Conservation (phyloP, 371 early-diverging fungal genomes). For the Haplosporangium sp. region DNA sequence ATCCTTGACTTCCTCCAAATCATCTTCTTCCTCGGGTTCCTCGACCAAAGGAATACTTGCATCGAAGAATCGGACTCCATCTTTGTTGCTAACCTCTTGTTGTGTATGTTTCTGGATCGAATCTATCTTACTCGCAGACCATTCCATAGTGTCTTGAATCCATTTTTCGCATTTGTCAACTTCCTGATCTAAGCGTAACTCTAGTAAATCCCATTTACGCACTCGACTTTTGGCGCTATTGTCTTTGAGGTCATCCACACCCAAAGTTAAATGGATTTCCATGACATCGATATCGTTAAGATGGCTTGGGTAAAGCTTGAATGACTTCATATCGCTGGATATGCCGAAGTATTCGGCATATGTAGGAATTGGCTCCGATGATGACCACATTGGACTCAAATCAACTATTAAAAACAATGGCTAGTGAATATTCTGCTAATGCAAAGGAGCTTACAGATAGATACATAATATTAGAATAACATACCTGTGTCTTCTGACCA, state of each 20-base stretch:
- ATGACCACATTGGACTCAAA: slow-evolving; percentile 30
- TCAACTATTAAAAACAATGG: slow-evolving; percentile 26
- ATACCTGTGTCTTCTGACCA: slow-evolving; percentile 49
- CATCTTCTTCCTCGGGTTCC: slow-evolving; percentile 23
- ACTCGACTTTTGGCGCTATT: slow-evolving; percentile 22
- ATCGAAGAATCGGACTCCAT: slow-evolving; percentile 15
- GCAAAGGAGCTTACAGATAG: neutral
- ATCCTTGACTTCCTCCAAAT: neutral
- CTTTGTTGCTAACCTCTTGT: neutral
- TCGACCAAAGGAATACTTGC: slow-evolving; percentile 18
- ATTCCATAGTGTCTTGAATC: slow-evolving; percentile 32
- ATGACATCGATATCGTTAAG: slow-evolving; percentile 39
- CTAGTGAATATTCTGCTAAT: neutral
- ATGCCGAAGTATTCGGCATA: slow-evolving; percentile 48
- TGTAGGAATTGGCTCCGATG: slow-evolving; percentile 31
- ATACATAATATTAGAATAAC: neutral
- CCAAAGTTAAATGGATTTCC: slow-evolving; percentile 33
- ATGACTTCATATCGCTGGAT: slow-evolving; percentile 27
- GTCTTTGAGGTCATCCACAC: slow-evolving; percentile 20
- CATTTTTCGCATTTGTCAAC: slow-evolving; percentile 36
- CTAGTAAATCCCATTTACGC: slow-evolving; percentile 44
- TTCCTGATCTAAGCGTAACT: slow-evolving; percentile 38
- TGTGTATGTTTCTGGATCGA: slow-evolving; percentile 32
- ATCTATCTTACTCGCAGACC: slow-evolving; percentile 20
- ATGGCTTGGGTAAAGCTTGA: slow-evolving; percentile 19